Evolutionary conservation across 257 asterid species (phyloP), one percentile per base, ranked within the genome.

Genomic region (Nicotiana tomentosiformis): DNA sequence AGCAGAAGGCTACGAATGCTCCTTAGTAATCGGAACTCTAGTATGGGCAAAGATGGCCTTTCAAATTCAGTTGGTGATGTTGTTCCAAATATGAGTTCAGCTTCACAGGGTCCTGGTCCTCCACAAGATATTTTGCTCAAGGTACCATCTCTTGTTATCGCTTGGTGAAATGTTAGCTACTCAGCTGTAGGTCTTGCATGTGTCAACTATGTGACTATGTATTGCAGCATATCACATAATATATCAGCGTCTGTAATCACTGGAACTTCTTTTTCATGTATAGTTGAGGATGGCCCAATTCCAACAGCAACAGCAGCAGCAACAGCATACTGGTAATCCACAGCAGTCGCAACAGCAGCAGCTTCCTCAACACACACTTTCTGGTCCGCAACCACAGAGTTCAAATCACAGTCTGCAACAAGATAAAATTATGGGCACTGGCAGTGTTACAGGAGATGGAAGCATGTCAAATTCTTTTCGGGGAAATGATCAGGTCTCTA

Each of bases 1-100:
- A 92, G 95, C 90, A 87, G 98, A 88, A 93, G 97, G 92, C 88
- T 96, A 9, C 93, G 97, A 84, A 92, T 93, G 99, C 97, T 96
- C 84, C 87, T 92, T 81, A 96, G 87, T 84, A 93, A 87, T 81
- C 90, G 97, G 86, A 92, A 87, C 84, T 85, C 93, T 91, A 85
- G 93, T 46, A 91, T 96, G 95, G 98, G 98, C 61, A 94, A 94
- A 93, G 98, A 96, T 60, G 97, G 97, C 39, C 93, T 93, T 68
- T 84, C 97, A 20, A 91, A 92, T 88, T 87, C 98, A 7, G 93
- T 89, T 51, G 99, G 97, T 60, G 98, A 93, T 82, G 91, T 90
- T 30, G 93, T 90, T 84, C 93, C 95, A 56, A 95, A 92, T 83
- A 92, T 93, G 26, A 96, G 93, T 60, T 94, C 97, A 35, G 92